Percentiles rank a stretch among this genome's conserved stretches.
Conservation (phyloP, 441 rosid species). For the Adansonia rubrostipa region DNA sequence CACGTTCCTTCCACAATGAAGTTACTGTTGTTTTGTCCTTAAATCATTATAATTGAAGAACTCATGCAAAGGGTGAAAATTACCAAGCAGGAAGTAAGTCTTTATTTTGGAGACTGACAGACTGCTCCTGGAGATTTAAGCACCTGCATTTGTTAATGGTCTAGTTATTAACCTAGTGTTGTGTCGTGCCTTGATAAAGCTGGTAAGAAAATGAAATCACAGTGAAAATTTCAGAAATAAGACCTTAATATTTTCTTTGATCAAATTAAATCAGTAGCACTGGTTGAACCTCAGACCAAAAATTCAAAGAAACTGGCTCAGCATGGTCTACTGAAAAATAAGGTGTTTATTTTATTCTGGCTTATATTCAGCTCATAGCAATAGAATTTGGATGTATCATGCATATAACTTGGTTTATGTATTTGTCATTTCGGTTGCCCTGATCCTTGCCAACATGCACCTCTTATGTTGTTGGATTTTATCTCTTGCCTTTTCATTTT, state of each 20-base stretch:
- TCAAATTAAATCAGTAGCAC: neutral
- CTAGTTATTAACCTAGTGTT: neutral
- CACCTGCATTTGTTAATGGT: neutral
- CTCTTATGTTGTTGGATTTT: neutral
- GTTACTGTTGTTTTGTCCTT: neutral
- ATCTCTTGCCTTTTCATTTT: neutral
- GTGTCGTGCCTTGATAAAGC: neutral
- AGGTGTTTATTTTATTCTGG: neutral
- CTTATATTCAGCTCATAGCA: neutral
- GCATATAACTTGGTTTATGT: neutral
- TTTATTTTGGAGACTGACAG: neutral
- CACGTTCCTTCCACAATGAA: constrained; percentile 16
- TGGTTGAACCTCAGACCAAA: neutral
- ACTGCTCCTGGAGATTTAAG: neutral
- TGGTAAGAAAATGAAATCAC: constrained; percentile 5
- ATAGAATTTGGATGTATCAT: neutral
- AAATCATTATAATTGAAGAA: neutral
- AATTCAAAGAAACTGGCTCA: neutral
- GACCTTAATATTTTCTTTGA: neutral
- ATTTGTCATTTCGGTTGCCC: neutral
- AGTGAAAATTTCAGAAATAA: neutral
- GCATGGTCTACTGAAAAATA: neutral
- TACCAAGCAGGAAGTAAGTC: neutral
- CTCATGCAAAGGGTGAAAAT: neutral
- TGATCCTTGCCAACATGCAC: neutral